Percentiles rank a stretch among this genome's conserved stretches.
phyloP scores from a whole-genome alignment of 495 filamentous ascomycete species.

The Annulohypoxylon nitens region DNA sequence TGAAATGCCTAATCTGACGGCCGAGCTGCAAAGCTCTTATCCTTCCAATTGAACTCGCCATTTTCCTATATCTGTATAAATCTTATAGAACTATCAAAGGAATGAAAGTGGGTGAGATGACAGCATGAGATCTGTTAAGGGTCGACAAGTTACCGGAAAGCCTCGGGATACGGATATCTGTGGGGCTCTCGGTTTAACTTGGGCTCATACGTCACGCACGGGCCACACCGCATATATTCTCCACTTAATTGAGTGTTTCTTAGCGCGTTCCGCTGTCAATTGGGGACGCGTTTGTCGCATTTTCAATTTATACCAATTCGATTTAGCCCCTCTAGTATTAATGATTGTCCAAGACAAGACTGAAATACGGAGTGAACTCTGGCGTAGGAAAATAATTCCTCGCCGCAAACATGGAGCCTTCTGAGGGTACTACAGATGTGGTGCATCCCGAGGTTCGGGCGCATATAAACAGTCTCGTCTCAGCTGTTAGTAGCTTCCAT shows the following conservation, averaged over 20 bases:
- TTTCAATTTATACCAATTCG: constrained; percentile 43
- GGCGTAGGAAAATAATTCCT: constrained; percentile 43
- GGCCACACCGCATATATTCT: not conserved
- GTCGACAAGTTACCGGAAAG: constrained; percentile 47
- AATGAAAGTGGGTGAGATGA: constrained; percentile 29
- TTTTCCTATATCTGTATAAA: constrained; percentile 33
- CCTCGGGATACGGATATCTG: constrained; percentile 58
- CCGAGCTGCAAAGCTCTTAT: constrained; percentile 53
- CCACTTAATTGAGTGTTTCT: constrained; percentile 4
- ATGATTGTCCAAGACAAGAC: constrained; percentile 33
- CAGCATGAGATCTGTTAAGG: constrained; percentile 21
- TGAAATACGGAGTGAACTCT: constrained; percentile 23
- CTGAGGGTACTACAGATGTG: constrained; percentile 65
- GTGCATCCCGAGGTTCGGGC: constrained; percentile 91
- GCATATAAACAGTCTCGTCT: constrained; percentile 90
- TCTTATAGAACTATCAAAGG: constrained; percentile 1
- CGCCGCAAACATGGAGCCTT: constrained; percentile 62
- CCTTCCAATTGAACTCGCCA: constrained; percentile 53
- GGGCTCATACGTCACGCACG: not conserved
- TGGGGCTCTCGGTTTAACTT: constrained; percentile 21
- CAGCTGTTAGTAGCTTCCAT: constrained; percentile 74
- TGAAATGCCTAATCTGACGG: constrained; percentile 64
- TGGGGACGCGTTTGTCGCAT: constrained; percentile 43
- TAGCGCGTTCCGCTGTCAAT: constrained; percentile 37
- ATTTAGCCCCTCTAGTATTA: constrained; percentile 27